Base-by-base conservation (phyloP, 257 asterid genomes). In the Solanum paucissectum region DNA sequence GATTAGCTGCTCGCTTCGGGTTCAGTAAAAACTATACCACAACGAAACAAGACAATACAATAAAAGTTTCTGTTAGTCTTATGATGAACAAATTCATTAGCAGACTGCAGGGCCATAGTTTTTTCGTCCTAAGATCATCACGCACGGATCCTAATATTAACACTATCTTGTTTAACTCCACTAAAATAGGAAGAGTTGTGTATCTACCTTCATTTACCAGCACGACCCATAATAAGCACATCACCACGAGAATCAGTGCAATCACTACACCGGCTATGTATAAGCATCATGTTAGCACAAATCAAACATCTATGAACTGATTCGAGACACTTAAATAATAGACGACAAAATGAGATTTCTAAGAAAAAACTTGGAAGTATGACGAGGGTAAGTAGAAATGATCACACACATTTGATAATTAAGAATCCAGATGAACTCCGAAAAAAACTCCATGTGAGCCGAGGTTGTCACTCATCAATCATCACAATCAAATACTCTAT, bases 71-170 rank as follows among this genome's bases (percentile, higher is more conserved):
- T 1, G 94, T 87, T 38, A 3, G 66, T 55, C 66, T 52, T 52
- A 52, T 52, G 27, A 94, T 88, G 82, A 98, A 98, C 32, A 29
- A 94, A 95, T 62, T 89, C 94, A 34, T 88, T 84, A 32, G 94
- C 93, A 40, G 44, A 52, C 60, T 46, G 55, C 58, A 29, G 68
- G 84, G 71, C 95, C 96, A 7, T 92, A 94, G 20, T 91, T 83
- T 62, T 92, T 89, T 75, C 95, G 91, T 27, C 96, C 95, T 5
- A 95, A 90, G 72, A 95, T 92, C 86, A 95, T 49, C 60, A 49
- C 21, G 60, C 60, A 49, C 21, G 60, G 60, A 5, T 49, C 60
- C 60, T 49, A 49, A 14, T 49, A 49, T 49, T 49, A 49, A 14
- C 60, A 49, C 60, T 5, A 49, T 49, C 7, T 7, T 14, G 60